Base-by-base conservation (phyloP, 371 early-diverging fungal genomes). In the Syncephalastrum monosporum region DNA sequence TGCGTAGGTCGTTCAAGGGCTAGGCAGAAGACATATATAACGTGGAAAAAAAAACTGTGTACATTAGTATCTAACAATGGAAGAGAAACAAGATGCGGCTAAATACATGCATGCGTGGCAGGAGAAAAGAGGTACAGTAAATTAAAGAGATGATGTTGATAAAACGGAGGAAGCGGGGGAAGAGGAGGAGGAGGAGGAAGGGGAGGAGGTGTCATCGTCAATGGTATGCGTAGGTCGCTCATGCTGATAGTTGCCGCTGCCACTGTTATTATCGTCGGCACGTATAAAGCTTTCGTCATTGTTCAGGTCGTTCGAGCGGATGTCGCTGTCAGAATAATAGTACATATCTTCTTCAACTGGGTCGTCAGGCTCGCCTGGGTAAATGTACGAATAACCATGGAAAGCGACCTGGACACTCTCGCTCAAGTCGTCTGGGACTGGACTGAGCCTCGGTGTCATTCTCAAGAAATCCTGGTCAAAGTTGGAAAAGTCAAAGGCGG, bases 401-500 rank as follows among this genome's bases (percentile, higher is more conserved):
- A 84, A 84, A 13, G 70, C 74, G 16, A 72, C 67, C 49, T 81
- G 79, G n/a, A 82, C 61, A 19, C 77, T 73, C 38, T 73, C 71
- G 41, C 71, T 81, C 13, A 76, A 50, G 5, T 70, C 62, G 43
- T 76, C 71, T 5, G 76, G 71, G 1, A 68, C 69, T 15, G 75
- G 71, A 16, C 69, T 71, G 5, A 65, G 56, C 1, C 65, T 57
- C 21, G 70, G 70, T 3, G 73, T 63, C 75, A 78, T 71, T 23
- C 58, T 29, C 33, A 75, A 46, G 46, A 87, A 87, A 14, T 78
- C 77, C 17, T 70, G 68, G 59, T 87, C 86, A 66, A 87, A 85
- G 59, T 88, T 75, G 49, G 78, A 74, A 17, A 83, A 60, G 51
- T 87, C 88, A 14, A 71, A 80, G 56, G 72, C 77, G 3, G 68